These are phyloP conservation scores for Penicillium cinerascens DNA, from an alignment of 495 filamentous ascomycete species.

Conservation along the genomic window DNA sequence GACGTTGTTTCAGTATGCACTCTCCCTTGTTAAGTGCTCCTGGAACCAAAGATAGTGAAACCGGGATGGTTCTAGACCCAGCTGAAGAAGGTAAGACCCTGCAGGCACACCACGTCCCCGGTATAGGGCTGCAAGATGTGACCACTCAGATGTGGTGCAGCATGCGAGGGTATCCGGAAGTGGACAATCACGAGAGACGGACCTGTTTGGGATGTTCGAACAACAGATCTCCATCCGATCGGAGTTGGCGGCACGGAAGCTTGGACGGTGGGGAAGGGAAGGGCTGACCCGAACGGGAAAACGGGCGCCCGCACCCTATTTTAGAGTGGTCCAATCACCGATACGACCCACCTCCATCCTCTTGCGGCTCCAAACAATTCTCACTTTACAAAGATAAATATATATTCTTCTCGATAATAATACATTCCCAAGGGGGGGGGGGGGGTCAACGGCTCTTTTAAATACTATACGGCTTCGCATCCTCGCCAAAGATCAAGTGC, in stretches of 20 bases:
- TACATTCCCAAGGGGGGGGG: not conserved
- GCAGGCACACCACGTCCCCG: slow-evolving; percentile 4
- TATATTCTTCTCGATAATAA: not conserved
- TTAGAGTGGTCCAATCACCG: too few relatives aligned
- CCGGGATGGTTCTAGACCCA: not conserved
- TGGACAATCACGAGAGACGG: not conserved
- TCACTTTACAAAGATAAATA: not conserved
- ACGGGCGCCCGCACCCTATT: too few relatives aligned
- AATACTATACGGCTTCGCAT: slow-evolving; percentile 37
- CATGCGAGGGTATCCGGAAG: not conserved
- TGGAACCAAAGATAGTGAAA: not conserved
- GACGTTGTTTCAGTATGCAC: not conserved
- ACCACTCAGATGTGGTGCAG: not conserved
- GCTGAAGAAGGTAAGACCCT: not conserved
- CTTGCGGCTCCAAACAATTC: not conserved
- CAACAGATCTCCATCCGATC: too few relatives aligned
- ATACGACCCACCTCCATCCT: too few relatives aligned
- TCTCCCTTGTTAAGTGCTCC: not conserved
- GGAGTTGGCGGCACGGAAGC: not conserved
- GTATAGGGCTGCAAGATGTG: not conserved
- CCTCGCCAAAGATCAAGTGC: slow-evolving; percentile 75
- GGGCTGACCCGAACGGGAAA: too few relatives aligned
- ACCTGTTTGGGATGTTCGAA: too few relatives aligned
- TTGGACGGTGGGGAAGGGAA: not conserved
- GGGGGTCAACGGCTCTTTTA: not conserved